Evolutionary conservation across 345 rosid genomes (phyloP).

Genomic region (Eucalyptus globulus): DNA sequence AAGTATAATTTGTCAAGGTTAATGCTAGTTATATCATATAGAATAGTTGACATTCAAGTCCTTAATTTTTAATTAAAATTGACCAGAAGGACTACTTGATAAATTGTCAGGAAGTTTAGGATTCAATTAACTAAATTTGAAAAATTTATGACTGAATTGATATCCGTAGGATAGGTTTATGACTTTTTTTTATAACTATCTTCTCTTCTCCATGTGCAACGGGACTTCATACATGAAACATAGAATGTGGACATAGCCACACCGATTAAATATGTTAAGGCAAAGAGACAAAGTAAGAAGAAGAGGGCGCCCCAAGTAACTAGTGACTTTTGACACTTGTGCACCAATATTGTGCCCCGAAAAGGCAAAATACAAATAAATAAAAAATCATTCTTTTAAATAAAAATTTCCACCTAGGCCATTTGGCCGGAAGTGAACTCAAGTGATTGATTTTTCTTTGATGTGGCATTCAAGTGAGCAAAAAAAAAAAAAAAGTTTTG

Average conservation of each 20-base stretch:
- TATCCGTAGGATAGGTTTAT: rapidly evolving
- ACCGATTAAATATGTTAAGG: neutral
- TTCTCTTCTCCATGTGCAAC: neutral
- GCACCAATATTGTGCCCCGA: neutral
- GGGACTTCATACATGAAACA: neutral
- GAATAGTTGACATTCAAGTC: neutral
- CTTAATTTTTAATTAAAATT: too few relatives aligned
- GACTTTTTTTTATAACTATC: neutral
- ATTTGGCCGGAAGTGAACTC: too few relatives aligned
- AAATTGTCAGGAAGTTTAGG: too few relatives aligned
- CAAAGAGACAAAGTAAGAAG: neutral
- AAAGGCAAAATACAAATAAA: too few relatives aligned
- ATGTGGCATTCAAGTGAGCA: too few relatives aligned
- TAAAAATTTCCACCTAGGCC: too few relatives aligned
- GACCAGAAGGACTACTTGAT: neutral
- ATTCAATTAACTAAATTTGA: too few relatives aligned
- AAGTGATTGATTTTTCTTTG: too few relatives aligned
- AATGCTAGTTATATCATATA: neutral
- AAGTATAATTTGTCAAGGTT: neutral
- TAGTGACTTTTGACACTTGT: neutral
- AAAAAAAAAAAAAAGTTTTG: too few relatives aligned
- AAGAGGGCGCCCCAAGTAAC: neutral
- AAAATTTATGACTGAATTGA: too few relatives aligned
- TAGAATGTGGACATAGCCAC: neutral
- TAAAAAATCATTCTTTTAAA: too few relatives aligned